Evolutionary conservation across 2,329 filamentous ascomycete genomes (phyloP), one percentile per base, ranked within the genome.

Genomic region (Beauveria bassiana): DNA sequence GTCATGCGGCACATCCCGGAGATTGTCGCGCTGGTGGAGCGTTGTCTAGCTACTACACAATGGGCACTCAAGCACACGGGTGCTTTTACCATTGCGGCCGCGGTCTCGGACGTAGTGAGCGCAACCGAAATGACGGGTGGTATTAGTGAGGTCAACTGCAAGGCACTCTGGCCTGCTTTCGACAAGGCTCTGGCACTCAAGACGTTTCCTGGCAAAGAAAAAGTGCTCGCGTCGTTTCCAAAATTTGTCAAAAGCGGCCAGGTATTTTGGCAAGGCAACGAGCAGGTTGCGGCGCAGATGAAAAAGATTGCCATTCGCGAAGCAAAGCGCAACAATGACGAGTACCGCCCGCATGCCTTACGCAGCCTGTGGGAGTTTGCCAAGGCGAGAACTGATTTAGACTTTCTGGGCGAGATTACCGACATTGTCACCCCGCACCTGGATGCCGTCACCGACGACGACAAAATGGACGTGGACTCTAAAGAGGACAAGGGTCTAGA

Each of bases 61-160:
- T 99, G 95, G 95, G 86, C 87, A 2, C 83, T 98, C 61, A 95
- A 96, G 73, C 93, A 98, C 68, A 90, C 91, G 0, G 89, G 89
- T 9, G 91, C 93, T 8, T 85, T 95, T 62, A 85, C 92, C 0
- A 83, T 93, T 10, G 91, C 91, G 1, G 88, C 90, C 51, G 85
- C 88, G 61, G 82, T 91, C 14, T 80, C 80, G 22, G 86, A 88
- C 1, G 82, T 93, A 3, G 82, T 83, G 34, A 78, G 79, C 14
- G 84, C 83, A 22, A 81, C 83, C 56, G 81, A 83, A 12, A 74
- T 78, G 56, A 78, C 80, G 5, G 84, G 82, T 0, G 80, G 84
- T 49, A 84, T 91, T 59, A 84, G 82, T 64, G 78, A 81, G 20
- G 70, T 79, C 3, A 85, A 86, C 46, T 79, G 90, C 20, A 78